Evolutionary conservation across 371 early-diverging fungal genomes (phyloP), one percentile per base, ranked within the genome.

Genomic region (Coelomomyces lativittatus): DNA sequence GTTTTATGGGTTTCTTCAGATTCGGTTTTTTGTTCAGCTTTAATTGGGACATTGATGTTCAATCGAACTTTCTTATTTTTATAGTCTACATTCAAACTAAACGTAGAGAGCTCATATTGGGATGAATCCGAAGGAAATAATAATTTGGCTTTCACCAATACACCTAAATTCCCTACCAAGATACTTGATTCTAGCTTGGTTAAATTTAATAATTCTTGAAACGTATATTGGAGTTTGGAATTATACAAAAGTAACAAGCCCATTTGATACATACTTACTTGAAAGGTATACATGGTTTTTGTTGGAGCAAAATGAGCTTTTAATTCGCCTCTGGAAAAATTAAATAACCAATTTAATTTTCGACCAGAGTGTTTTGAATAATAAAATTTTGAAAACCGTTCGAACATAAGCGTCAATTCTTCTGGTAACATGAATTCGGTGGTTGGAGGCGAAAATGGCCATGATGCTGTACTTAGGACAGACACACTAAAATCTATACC

Each of bases 331-430:
- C 83, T 83, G 29, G 82, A 82, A 28, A 82, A 60, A 57, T 88
- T 83, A 74, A 83, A 86, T n/a, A 88, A 66, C 90, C 89, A 89
- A 59, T 81, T 88, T 46, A 91, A 60, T 58, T 85, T 84, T 39
- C 88, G 78, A 3, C 85, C 86, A 21, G 70, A 67, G 49, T 88
- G 82, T 67, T 87, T 81, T 50, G 66, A 69, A 47, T 80, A 71
- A 56, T 89, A 90, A 52, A 82, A 91, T 25, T 66, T 61, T 50
- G 80, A 80, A 74, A 86, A 91, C 25, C 76, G 66, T 46, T 87
- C 82, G 44, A 81, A 81, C 12, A 79, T 77, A 51, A 71, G 78
- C 48, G 81, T 73, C 24, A 85, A 66, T 65, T 76, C 85, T 33
- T 81, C 74, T 14, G 93, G 93, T 43, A 90, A 65, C 54, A 73